phyloP scores from a whole-genome alignment of 2,329 filamentous ascomycete genomes.

The Xylariaceae sp. region DNA sequence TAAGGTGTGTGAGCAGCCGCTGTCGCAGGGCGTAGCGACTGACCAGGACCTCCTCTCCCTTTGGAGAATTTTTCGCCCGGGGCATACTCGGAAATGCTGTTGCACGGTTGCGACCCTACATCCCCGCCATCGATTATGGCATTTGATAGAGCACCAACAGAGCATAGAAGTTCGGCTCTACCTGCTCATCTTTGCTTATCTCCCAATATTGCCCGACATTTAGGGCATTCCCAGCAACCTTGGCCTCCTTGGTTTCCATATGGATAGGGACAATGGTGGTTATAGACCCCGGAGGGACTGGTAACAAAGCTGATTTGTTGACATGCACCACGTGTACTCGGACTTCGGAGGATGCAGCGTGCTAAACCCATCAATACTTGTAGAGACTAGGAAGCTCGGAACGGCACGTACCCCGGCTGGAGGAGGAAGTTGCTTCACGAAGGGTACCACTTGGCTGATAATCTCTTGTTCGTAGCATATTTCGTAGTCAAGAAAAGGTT shows the following conservation, averaged over 20 bases:
- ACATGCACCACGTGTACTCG: conserved; percentile 2
- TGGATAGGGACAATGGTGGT: conserved; percentile 1
- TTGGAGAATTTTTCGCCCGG: too few relatives aligned
- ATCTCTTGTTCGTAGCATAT: conserved; percentile 1
- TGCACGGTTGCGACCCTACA: too few relatives aligned
- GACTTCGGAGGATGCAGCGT: too few relatives aligned
- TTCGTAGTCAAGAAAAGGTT: too few relatives aligned
- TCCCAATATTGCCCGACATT: not conserved
- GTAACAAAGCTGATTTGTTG: not conserved
- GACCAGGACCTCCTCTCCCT: too few relatives aligned
- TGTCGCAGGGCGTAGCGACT: too few relatives aligned
- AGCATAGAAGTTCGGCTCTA: conserved; percentile 4
- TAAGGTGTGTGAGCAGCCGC: too few relatives aligned
- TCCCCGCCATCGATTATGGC: too few relatives aligned
- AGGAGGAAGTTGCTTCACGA: conserved; percentile 1
- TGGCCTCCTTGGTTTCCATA: not conserved
- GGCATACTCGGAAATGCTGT: too few relatives aligned
- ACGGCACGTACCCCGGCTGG: not conserved
- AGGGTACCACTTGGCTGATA: not conserved
- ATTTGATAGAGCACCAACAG: conserved; percentile 2
- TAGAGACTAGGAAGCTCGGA: too few relatives aligned
- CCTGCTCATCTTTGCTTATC: conserved; percentile 5
- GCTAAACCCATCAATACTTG: too few relatives aligned
- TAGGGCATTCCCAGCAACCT: not conserved
- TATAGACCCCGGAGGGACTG: conserved; percentile 1